Evolutionary conservation across 352 stramenopile species (phyloP), one percentile per base, ranked within the genome.

Genomic region (Phytopythium kandeliae): DNA sequence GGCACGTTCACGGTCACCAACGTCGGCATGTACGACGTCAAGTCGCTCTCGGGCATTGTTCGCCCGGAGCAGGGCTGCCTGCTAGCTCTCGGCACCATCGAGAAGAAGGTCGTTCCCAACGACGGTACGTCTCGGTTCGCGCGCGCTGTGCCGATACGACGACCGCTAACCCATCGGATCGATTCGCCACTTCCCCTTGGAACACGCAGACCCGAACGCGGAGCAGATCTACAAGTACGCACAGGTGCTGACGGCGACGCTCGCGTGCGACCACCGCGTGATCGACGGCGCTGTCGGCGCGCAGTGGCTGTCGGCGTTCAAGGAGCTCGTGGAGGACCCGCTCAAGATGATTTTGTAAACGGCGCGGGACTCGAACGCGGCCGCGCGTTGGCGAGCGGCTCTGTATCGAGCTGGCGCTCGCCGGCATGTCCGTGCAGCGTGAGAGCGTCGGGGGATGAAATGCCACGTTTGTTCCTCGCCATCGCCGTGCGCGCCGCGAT

Each of bases 1-100:
- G 96, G 94, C 63, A 99, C 96, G 26, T 97, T 98, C 65, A 98
- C 92, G 34, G 85, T 99, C 48, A 89, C 89, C 59, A 99, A 98
- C 73, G 76, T 99, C 36, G 96, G 96, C 49, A 97, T 97, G 77
- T 99, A 96, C 68, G 96, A 97, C 53, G 79, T 99, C 40, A 97
- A 97, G 60, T 92, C 86, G 57, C 83, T 96, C 57, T 86, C 90
- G 25, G 94, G 92, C 38, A 98, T 99, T 62, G 96, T 99, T 52
- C 79, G 67, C 47, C 69, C 73, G 9, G 86, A 96, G 63, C 95
- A 99, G 78, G 79, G 92, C 40, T 98, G 90, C 63, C 78, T 92
- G 28, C 76, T 99, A 47, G 96, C 90, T 40, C 67, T 98, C 28
- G 96, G 96, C 51, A 86, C 92, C 50, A 94, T 98, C 54, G 89